These are phyloP conservation scores for Fomitopsis betulina DNA, from an alignment of 1,284 basidiomycete genomes.

Conservation along the genomic window DNA sequence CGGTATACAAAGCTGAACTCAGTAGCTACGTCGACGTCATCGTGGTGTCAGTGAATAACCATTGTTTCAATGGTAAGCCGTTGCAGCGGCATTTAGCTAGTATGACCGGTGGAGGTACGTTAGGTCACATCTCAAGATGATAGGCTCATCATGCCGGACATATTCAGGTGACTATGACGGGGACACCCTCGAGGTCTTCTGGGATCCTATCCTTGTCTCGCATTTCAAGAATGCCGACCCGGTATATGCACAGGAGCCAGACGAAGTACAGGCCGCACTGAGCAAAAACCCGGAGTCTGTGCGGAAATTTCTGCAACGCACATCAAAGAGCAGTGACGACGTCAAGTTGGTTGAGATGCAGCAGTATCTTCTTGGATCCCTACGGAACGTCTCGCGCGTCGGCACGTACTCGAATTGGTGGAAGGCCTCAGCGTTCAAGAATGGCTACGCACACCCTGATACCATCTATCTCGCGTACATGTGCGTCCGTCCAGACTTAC, in stretches of 20 bases:
- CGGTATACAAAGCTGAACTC: slow-evolving; percentile 29
- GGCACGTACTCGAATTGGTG: slow-evolving; percentile 57
- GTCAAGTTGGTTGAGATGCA: slow-evolving; percentile 37
- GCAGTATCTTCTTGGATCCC: slow-evolving; percentile 41
- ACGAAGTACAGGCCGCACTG: slow-evolving; percentile 37
- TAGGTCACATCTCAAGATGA: neutral
- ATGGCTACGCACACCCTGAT: slow-evolving; percentile 43
- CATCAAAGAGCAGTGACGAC: slow-evolving; percentile 5
- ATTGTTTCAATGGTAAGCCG: slow-evolving; percentile 7
- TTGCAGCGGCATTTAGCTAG: slow-evolving; percentile 30
- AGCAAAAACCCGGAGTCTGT: slow-evolving; percentile 40
- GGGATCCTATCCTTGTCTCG: slow-evolving; percentile 40
- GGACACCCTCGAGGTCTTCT: slow-evolving; percentile 35
- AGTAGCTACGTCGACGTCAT: slow-evolving; percentile 33
- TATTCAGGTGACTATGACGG: slow-evolving; percentile 42
- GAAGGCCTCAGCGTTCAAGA: slow-evolving; percentile 44
- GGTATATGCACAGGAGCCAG: slow-evolving; percentile 41
- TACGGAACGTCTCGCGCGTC: slow-evolving; percentile 41
- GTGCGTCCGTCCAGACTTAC: slow-evolving; percentile 32
- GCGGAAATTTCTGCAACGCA: slow-evolving; percentile 28
- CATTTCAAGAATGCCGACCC: slow-evolving; percentile 45
- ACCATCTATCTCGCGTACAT: slow-evolving; percentile 57
- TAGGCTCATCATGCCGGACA: neutral
- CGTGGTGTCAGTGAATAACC: slow-evolving; percentile 32
- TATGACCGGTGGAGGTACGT: slow-evolving; percentile 35